phyloP scores from a whole-genome alignment of 495 filamentous ascomycete genomes.

The Podospora sp. region DNA sequence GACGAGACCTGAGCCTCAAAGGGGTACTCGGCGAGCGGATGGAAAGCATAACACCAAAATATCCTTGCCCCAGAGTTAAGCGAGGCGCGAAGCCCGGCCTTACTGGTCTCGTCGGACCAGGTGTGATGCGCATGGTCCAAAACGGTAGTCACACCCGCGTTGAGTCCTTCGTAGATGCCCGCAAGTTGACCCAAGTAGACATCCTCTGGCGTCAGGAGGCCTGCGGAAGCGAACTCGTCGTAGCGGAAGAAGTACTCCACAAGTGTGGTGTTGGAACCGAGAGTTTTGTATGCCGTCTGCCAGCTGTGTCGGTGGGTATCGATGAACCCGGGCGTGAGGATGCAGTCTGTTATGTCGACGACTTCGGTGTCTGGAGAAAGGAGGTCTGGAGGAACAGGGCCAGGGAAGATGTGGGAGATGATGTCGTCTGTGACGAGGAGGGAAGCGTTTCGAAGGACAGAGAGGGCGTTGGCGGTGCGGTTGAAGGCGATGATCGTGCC shows the following conservation, averaged over 20 bases:
- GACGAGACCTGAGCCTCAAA: constrained; percentile 35
- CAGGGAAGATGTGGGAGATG: constrained; percentile 38
- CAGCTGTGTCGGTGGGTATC: constrained; percentile 57
- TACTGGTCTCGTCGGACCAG: constrained; percentile 29
- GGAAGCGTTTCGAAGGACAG: constrained; percentile 43
- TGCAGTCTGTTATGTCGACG: constrained; percentile 30
- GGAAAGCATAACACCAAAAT: constrained; percentile 43
- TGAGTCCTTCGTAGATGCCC: constrained; percentile 44
- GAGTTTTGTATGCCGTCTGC: constrained; percentile 51
- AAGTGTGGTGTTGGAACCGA: constrained; percentile 38
- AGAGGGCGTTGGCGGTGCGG: constrained; percentile 35
- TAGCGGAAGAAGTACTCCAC: constrained; percentile 36
- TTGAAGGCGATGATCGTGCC: constrained; percentile 50
- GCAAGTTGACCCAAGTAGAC: constrained; percentile 45
- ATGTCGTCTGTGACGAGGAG: constrained; percentile 44
- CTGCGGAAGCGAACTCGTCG: constrained; percentile 25
- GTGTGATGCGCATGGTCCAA: constrained; percentile 41
- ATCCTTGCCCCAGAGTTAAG: constrained; percentile 48
- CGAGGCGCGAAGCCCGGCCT: constrained; percentile 41
- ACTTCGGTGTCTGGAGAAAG: constrained; percentile 29
- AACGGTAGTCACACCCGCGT: constrained; percentile 41
- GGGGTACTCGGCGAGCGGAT: constrained; percentile 20
- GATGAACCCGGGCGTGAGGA: constrained; percentile 56
- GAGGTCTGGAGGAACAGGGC: not conserved
- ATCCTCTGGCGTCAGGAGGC: constrained; percentile 35